Percentiles rank a stretch among this genome's conserved stretches.
Evolutionary conservation across 2,329 filamentous ascomycete genomes (phyloP).

Genomic region (Aspergillus phoenicis): DNA sequence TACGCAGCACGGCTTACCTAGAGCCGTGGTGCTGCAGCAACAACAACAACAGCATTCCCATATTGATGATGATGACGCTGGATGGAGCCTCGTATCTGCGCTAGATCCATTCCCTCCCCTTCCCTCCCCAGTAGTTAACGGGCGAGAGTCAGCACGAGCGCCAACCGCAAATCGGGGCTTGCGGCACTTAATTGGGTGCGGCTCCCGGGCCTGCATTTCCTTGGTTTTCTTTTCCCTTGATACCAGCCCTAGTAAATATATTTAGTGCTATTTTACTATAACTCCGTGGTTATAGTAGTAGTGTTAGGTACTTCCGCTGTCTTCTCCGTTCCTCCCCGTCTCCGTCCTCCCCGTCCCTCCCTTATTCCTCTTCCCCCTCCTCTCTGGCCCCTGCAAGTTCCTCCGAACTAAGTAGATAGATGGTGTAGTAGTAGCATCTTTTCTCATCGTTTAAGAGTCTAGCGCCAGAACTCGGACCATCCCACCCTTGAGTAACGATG

Average conservation of each 20-base stretch:
- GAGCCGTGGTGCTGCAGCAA: neutral
- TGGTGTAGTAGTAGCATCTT: no score
- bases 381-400: neutral
- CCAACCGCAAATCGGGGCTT: slow-evolving; percentile 2
- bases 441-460: neutral
- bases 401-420: neutral
- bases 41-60: neutral
- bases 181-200: slow-evolving; percentile 25
- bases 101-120: slow-evolving; percentile 1
- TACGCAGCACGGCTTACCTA: neutral
- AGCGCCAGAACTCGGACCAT: neutral
- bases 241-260: neutral
- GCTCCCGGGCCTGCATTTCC: slow-evolving; percentile 22
- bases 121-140: neutral
- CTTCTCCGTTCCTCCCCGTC: no score
- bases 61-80: slow-evolving; percentile 9
- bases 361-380: no score
- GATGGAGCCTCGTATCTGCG: slow-evolving; percentile 16
- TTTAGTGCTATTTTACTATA: no score
- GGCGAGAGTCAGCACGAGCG: slow-evolving; percentile 18
- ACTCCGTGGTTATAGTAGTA: no score
- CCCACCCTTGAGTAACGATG: neutral
- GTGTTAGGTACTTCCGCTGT: no score
- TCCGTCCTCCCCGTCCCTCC: no score
- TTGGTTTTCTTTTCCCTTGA: neutral